phyloP scores from a whole-genome alignment of 2,329 filamentous ascomycete species.

The Orbilia blumenaviensis region DNA sequence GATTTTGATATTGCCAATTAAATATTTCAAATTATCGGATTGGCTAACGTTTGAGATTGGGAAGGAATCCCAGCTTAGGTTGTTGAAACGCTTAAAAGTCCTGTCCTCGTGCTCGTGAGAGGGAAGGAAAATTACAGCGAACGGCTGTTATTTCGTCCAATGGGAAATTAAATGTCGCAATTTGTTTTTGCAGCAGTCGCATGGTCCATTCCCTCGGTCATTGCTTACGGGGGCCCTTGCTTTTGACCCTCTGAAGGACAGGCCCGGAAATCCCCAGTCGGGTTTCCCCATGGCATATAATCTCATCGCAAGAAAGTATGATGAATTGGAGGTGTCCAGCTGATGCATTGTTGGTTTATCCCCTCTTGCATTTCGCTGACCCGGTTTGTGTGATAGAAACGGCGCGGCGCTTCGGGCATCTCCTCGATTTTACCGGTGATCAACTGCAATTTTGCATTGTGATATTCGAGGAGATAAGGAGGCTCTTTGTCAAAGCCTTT shows the following conservation, averaged over 20 bases:
- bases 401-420: conserved; percentile 19
- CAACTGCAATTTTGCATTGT: not conserved
- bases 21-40: conserved; percentile 9
- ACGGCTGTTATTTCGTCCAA: conserved; percentile 41
- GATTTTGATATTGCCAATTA: not conserved
- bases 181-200: conserved; percentile 27
- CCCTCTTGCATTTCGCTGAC: not conserved
- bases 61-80: conserved; percentile 9
- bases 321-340: conserved; percentile 15
- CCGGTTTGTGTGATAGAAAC: not conserved
- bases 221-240: conserved; percentile 34
- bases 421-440: conserved; percentile 32
- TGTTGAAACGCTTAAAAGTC: conserved; percentile 45
- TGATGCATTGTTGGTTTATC: not conserved
- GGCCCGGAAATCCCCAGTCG: conserved; percentile 29
- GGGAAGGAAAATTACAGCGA: conserved; percentile 8
- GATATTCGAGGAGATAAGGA: conserved; percentile 23
- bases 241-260: conserved; percentile 5
- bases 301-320: conserved; percentile 16
- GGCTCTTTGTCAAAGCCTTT: conserved; percentile 9
- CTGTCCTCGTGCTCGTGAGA: conserved; percentile 14
- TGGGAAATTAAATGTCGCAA: conserved; percentile 55
- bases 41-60: conserved; percentile 23
- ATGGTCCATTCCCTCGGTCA: conserved; percentile 27
- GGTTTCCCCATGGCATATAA: conserved; percentile 6